phyloP scores from a whole-genome alignment of 2,329 filamentous ascomycete genomes.

The Colletotrichum viniferum region DNA sequence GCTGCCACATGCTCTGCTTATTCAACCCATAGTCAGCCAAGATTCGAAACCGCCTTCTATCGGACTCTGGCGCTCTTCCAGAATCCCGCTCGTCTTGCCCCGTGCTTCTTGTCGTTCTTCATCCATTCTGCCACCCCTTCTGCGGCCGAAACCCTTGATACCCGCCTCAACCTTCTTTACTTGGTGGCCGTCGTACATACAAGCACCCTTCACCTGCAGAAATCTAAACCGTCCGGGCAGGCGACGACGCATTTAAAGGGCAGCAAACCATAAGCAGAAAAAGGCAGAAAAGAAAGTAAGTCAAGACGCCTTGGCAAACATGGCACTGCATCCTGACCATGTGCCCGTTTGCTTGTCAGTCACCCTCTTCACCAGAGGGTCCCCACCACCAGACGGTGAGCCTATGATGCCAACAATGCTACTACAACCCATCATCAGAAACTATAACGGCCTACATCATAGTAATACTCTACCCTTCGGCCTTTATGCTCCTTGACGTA shows the following conservation, averaged over 20 bases:
- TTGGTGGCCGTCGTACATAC: background rate
- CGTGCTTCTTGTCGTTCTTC: background rate
- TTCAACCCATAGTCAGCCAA: constrained; percentile 16
- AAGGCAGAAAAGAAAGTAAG: background rate
- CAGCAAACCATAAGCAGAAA: background rate
- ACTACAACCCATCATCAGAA: background rate
- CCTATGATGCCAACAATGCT: background rate
- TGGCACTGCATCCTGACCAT: too few species aligned
- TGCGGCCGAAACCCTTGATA: background rate
- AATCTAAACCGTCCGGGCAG: background rate
- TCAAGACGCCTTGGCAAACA: too few species aligned
- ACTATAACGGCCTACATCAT: background rate
- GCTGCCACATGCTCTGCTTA: constrained; percentile 20
- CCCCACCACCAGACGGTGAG: background rate
- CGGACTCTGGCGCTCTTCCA: background rate
- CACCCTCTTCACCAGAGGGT: background rate
- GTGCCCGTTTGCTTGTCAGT: background rate
- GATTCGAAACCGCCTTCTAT: constrained; percentile 18
- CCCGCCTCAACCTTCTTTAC: background rate
- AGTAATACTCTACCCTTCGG: background rate
- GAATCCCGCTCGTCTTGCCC: background rate
- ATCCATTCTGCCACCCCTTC: background rate
- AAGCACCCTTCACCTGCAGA: background rate
- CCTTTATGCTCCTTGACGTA: background rate
- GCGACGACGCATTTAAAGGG: background rate